Base-by-base conservation (phyloP, 139 green algal genomes). In the Dunaliella primolecta region DNA sequence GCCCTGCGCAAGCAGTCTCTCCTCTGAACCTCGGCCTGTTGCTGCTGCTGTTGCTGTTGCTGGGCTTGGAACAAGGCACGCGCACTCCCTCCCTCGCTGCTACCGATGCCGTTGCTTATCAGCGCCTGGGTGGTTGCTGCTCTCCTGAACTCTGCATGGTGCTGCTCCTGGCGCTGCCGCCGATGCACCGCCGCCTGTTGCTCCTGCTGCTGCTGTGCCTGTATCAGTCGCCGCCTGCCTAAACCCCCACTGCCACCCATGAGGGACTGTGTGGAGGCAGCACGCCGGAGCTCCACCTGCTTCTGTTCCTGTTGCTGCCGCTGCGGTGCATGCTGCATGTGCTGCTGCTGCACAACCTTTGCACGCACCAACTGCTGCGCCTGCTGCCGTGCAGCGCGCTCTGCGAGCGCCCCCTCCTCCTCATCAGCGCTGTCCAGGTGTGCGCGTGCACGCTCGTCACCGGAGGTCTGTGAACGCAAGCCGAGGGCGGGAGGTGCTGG, bases 41-140 rank as follows among this genome's bases (percentile, higher is more conserved):
- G 71, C 71, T 77, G 71, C 71, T 77, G 71, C 71, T 77, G 71
- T 21, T 77, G 71, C 71, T 77, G 71, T n/a, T 77, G 71, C 29
- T 77, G 46, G 7, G 46, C 46, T 15, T 64, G 46, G 46, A 64
- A n/a, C n/a, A n/a, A n/a, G n/a, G n/a, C n/a, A n/a, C n/a, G n/a
- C n/a, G n/a, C n/a, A n/a, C n/a, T n/a, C n/a, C n/a, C n/a, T n/a
- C n/a, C n/a, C n/a, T n/a, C n/a, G 56, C 56, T 72, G 56, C 56
- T 72, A 23, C 23, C 23, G 70, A 29, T 77, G 70, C 70, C n/a
- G n/a, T n/a, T n/a, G n/a, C n/a, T n/a, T n/a, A 1, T 36, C 27
- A 38, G 75, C n/a, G 32, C 3, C 11, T 80, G 30, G 75, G 46
- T 64, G 46, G 46, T 25, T 7, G 46, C 46, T 64, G 46, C 46